Evolutionary conservation across 2,329 filamentous ascomycete genomes (phyloP), one percentile per base, ranked within the genome.

Genomic region (Fusarium sp.): DNA sequence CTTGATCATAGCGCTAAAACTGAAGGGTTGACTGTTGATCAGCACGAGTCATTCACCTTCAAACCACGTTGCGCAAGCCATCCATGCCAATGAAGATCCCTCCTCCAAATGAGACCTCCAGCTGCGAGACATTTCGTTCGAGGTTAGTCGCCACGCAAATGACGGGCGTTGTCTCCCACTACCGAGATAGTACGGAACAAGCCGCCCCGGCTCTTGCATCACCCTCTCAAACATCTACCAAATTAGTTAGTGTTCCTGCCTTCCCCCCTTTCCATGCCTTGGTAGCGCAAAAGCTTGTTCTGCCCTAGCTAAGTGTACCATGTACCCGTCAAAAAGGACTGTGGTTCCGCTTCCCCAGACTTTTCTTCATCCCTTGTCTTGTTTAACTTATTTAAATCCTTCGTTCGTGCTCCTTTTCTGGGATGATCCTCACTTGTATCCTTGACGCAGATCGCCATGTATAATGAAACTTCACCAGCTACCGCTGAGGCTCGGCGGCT

Each of bases 401-500:
- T 20, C 46, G 3, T 22, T 20, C 27, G 24, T 24, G 40, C 37
- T 29, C 37, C 37, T 22, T 8, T 25, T 44, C 37, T 41, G 37
- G 59, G 49, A 45, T 34, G 9, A 32, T 14, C 44, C 44, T 24
- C 27, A 6, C 7, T 18, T 18, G 30, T 14, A 68, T 68, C 65
- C 53, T 48, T 60, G 65, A 42, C 52, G 64, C 18, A 45, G 64
- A 69, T 65, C 55, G 61, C 25, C 11, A 69, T 69, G 67, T 53
- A 55, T 7, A 56, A 51, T 25, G 61, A 61, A 54, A 46, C 49
- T 6, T 61, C 67, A 10, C 54, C 41, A 22, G 25, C 56, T 2
- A 48, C 55, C 8, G 52, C 59, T n/a, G 71, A 73, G 29, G 64
- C 71, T 25, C 71, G 71, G 3, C 65, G 68, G 16, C 68, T 77